Base-by-base conservation (phyloP, 2,329 filamentous ascomycete species). In the Talaromyces sp. region DNA sequence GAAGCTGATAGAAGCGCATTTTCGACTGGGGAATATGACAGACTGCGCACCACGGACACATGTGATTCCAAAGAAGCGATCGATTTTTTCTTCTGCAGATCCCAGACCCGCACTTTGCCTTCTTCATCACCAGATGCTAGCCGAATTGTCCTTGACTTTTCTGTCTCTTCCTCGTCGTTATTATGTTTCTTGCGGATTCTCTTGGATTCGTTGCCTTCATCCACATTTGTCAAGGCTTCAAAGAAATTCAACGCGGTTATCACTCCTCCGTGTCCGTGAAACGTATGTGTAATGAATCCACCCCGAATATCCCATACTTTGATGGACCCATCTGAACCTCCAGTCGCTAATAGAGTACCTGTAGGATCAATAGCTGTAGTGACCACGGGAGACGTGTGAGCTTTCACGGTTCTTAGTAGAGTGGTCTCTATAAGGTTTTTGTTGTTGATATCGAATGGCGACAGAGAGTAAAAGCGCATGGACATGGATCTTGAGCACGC, bases 281-380 rank as follows among this genome's bases (percentile, higher is more conserved):
- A 96, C 0, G 92, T 96, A 76, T 99, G 95, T 31, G 96, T 99
- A 35, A 92, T 87, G 75, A 90, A 98, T 23, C 95, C 95, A 50
- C 88, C 91, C 57, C 84, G 82, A 64, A 99, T 92, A 77, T 99
- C 95, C 93, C 93, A 99, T 59, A 99, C 88, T 76, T 99, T 99
- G 70, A 98, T 91, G 0, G 90, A 86, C 25, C 95, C 95, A 73
- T 99, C 95, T 3, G 95, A 93, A 56, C 91, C 91, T 66, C 96
- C 95, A 16, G 93, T 98, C 16, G 93, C 95, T 48, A 99, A 82
- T 12, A 99, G 81, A 1, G 93, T 96, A 71, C 93, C 90, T 1
- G 93, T 96, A 60, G 86, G 84, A 74, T 99, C 95, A 65, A 95
- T 87, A 1, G 91, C 88, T 14, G 93, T 82, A 8, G 93, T 91